Percentiles rank a stretch among this genome's conserved stretches.
Evolutionary conservation across 768 basidiomycete species (phyloP).

Genomic region (Trametes maxima): DNA sequence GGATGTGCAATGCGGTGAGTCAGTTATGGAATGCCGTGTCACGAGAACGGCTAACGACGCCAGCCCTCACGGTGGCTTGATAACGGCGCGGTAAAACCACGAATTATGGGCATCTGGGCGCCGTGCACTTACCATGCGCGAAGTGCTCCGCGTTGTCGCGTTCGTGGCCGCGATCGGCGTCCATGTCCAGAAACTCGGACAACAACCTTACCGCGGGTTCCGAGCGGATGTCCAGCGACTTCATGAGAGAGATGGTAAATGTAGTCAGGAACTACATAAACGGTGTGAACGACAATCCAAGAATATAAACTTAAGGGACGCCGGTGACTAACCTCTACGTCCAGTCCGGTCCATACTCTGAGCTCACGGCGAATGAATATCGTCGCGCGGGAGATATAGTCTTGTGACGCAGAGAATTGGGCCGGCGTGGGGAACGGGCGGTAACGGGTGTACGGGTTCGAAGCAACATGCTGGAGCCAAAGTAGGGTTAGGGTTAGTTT

Average conservation of each 20-base stretch:
- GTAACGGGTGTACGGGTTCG: conserved; percentile 83
- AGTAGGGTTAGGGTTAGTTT: conserved; percentile 16
- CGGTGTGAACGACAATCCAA: neutral
- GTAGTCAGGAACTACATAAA: conserved; percentile 77
- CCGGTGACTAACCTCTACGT: conserved; percentile 70
- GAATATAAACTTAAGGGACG: neutral
- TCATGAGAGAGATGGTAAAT: conserved; percentile 88
- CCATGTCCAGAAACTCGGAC: conserved; percentile 87
- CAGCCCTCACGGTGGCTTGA: conserved; percentile 1
- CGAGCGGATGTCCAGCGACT: conserved; percentile 89
- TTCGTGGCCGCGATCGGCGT: conserved; percentile 55
- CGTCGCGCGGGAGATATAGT: conserved; percentile 74
- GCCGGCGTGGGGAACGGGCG: conserved; percentile 88
- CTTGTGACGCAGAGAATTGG: conserved; percentile 78
- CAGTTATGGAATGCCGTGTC: conserved; percentile 8
- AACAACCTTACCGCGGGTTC: conserved; percentile 83
- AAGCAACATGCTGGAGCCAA: conserved; percentile 77
- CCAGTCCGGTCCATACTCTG: conserved; percentile 85
- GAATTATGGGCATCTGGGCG: neutral
- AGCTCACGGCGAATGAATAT: conserved; percentile 84
- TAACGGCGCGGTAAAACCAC: neutral
- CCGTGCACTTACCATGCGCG: conserved; percentile 72
- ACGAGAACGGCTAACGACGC: neutral
- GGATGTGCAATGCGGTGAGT: neutral
- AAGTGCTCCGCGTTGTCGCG: conserved; percentile 88